These are phyloP conservation scores for Microsporum audouinii DNA, from an alignment of 2,329 filamentous ascomycete genomes.

Conservation along the genomic window DNA sequence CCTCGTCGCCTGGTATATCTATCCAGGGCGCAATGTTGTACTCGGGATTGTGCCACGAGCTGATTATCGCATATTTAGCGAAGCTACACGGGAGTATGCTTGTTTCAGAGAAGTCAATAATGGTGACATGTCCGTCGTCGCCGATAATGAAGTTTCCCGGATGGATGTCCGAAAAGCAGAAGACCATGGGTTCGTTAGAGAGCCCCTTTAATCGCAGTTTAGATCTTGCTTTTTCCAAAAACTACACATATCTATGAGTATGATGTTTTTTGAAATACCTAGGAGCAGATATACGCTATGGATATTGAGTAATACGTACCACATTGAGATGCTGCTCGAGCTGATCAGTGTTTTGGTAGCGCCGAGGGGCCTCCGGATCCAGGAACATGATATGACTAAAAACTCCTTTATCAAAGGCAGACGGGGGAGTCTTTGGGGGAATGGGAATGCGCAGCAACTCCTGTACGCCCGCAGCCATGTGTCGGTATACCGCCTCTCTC, in stretches of 20 bases:
- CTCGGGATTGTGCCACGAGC: neutral
- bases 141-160: conserved; percentile 16
- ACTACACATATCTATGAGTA: neutral
- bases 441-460: no score
- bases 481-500: no score
- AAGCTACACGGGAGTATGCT: conserved; percentile 17
- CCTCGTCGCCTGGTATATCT: conserved; percentile 5
- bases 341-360: no score
- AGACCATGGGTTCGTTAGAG: conserved; percentile 15
- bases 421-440: no score
- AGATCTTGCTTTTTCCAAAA: conserved; percentile 8
- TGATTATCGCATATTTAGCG: neutral
- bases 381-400: no score
- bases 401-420: no score
- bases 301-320: no score
- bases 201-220: conserved; percentile 9
- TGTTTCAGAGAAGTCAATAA: conserved; percentile 13
- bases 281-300: no score
- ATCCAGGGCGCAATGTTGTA: neutral
- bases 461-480: no score
- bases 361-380: no score
- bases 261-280: no score
- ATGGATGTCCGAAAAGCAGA: conserved; percentile 15
- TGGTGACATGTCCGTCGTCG: conserved; percentile 8
- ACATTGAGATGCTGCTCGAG: no score